Base-by-base conservation (phyloP, 129 eudicot genomes). In the Tanacetum coccineum region DNA sequence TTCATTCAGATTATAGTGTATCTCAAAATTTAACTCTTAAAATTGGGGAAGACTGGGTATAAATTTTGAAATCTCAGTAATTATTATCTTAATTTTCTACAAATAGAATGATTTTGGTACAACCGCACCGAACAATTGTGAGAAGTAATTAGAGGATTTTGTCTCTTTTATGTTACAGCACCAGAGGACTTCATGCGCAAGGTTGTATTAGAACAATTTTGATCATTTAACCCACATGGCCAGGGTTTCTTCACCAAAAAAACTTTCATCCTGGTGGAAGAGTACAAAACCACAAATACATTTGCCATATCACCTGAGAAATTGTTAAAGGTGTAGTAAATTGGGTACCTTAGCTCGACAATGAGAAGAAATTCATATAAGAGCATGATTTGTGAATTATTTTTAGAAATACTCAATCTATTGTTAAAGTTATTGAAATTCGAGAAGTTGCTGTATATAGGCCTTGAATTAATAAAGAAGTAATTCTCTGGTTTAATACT, bases 181-280 rank as follows among this genome's bases (percentile, higher is more conserved):
- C 89, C 97, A 2, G 90, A 84, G 82, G 97, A 84, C 78, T 87
- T 90, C 80, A 84, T 90, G 90, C 86, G 95, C 72, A 86, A 75
- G 84, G 81, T 66, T 61, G 88, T 90, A 42, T 54, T 78, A 39
- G 85, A 87, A 68, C 84, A 86, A 20, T 90, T 87, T 76, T 84
- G 76, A 84, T 55, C 60, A 36, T 64, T 12, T 63, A 15, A 39
- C 71, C 56, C 44, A 50, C 19, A 19, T 55, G 71, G 61, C 60
- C 39, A 50, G 51, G 64, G 46, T 60, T 60, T 30, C 36, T 49
- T 59, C 47, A 32, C 44, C 26, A 40, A 10, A 53, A 52, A 54
- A 58, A 21, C 0, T 5, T 13, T 18, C 72, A 30, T 44, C 59
- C 40, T 3, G 51, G 45, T 9, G 1, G 25, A 59, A 50, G 40